Evolutionary conservation across 2,329 filamentous ascomycete genomes (phyloP), one percentile per base, ranked within the genome.

Genomic region (Exophiala xenobiotica): DNA sequence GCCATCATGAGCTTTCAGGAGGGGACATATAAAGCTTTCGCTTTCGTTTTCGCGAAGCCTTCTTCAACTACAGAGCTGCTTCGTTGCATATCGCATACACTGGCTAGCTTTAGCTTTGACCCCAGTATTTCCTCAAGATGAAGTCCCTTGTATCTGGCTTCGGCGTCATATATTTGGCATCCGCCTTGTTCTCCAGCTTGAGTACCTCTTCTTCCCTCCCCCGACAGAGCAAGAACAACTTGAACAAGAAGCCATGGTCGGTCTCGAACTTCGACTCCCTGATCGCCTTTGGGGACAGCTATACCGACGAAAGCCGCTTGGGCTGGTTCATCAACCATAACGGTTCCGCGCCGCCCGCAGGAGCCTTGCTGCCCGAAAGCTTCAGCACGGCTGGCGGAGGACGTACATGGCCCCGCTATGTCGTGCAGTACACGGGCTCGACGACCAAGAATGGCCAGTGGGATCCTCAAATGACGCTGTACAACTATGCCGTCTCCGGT

Each of bases 281-380:
- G 29, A 78, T 89, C 31, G 77, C 82, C 0, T 90, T 90, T 64
- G 86, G 87, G 9, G 85, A 90, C 67, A 88, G 85, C 67, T 90
- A 86, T 63, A 88, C 86, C 0, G 88, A 91, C 63, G 85, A 90
- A 61, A 81, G 78, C 9, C 79, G 87, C 7, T 65, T 88, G 7
- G 63, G 64, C 7, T 90, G 88, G 64, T 86, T 90, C 63, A 69
- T 72, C 51, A 68, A 62, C 26, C 72, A 86, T 58, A 74, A 81
- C 60, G 81, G 80, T 35, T 69, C 72, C 4, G 74, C 80, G 0
- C 87, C 87, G 1, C 85, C 87, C 0, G 69, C 81, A 0, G 87
- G 86, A 37, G 79, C 73, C 67, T 66, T 72, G 9, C 67, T 75
- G 26, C 74, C 75, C 7, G 68, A 73, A 47, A 75, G 77, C 67